Percentiles rank a stretch among this genome's conserved stretches.
phyloP scores from a whole-genome alignment of 2,329 filamentous ascomycete species.

The Periglandula ipomoeae region DNA sequence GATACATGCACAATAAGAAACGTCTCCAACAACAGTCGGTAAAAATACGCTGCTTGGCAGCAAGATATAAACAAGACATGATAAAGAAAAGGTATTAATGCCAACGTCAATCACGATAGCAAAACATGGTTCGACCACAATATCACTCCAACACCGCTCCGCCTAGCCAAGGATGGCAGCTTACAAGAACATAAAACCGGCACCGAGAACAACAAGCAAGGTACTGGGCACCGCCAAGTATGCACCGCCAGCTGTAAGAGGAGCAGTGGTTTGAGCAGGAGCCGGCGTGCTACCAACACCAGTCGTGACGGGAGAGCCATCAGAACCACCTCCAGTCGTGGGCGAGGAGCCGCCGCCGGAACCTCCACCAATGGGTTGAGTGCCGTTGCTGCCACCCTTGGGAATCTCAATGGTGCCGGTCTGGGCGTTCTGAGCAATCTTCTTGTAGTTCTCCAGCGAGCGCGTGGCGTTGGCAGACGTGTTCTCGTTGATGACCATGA shows the following conservation, averaged over 20 bases:
- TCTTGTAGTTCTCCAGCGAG: conserved; percentile 41
- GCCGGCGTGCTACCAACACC: neutral
- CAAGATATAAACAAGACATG: conserved; percentile 9
- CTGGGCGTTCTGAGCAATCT: conserved; percentile 21
- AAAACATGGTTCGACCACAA: neutral
- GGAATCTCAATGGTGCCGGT: conserved; percentile 17
- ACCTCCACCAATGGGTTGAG: conserved; percentile 10
- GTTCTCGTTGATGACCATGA: conserved; percentile 66
- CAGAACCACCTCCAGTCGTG: neutral
- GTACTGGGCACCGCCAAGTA: conserved; percentile 30
- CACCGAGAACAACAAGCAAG: conserved; percentile 33
- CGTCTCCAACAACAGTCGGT: neutral
- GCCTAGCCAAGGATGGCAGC: neutral
- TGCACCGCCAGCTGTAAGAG: conserved; percentile 14
- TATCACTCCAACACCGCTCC: neutral
- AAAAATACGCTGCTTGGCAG: conserved; percentile 5
- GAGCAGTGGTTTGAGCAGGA: conserved; percentile 9
- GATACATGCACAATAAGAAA: neutral
- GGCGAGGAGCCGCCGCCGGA: conserved; percentile 8
- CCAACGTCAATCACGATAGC: neutral
- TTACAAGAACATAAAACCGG: conserved; percentile 33
- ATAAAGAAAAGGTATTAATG: conserved; percentile 8
- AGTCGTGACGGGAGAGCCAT: neutral
- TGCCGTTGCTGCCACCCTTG: conserved; percentile 5
- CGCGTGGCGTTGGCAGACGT: conserved; percentile 41